Base-by-base conservation (phyloP, 352 stramenopile genomes). In the Phytophthora sp. region DNA sequence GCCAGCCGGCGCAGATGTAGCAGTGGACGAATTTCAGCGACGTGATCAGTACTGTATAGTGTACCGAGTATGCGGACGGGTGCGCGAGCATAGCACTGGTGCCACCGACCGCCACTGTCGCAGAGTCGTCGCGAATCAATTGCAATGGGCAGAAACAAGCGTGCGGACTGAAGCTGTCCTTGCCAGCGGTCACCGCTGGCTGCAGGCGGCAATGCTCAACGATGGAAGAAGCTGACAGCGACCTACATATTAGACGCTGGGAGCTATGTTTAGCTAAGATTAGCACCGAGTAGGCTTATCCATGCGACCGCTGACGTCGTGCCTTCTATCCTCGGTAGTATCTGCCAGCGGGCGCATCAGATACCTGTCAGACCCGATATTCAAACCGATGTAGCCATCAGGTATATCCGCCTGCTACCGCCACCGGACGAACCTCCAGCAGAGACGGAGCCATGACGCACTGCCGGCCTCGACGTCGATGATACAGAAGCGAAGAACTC, bases 51-150 rank as follows among this genome's bases (percentile, higher is more conserved):
- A 65, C 45, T 26, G 18, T 47, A 38, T 55, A 20, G 36, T 29
- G 21, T 6, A 7, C 12, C 9, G 31, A 38, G 16, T 8, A 38
- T 1, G 15, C 11, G 16, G 35, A 59, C 52, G 24, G 35, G 20
- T 1, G 35, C 35, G 16, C 9, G n/a, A 49, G 35, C 12, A 12
- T 3, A 8, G 16, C 21, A 11, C 30, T 67, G 23, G 16, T 29
- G 29, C 29, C 29, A 60, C 45, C 46, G 33, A 47, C 44, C n/a
- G n/a, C 20, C 52, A 55, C 45, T 65, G 62, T 65, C 62, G 54
- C 62, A 55, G 45, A 65, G 54, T 55, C 62, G 54, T 57, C 54
- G 54, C 46, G 46, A 69, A 61, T 54, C 18, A 64, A 42, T 52
- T n/a, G n/a, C 29, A 50, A 56, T 21, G 6, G 12, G 47, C 29